A percentile compares a stretch with the other conserved stretches of the same genome.
Evolutionary conservation across 805 yeast species (phyloP).

Genomic region (Metschnikowia kofuensis): DNA sequence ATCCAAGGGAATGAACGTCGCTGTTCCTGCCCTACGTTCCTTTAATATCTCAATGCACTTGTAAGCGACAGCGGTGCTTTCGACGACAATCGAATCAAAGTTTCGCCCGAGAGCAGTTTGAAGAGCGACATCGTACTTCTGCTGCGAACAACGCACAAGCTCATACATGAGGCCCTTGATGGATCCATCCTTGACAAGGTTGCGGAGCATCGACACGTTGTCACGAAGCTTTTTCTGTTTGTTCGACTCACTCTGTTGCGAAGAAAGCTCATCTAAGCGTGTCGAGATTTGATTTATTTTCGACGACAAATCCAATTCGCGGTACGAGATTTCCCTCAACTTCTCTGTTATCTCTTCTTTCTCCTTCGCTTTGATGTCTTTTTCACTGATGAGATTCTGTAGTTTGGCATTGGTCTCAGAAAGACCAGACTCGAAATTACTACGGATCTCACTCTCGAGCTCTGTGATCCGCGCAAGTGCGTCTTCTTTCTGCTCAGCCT

Average conservation of each 20-base stretch:
- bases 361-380: slow-evolving; percentile 24
- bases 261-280: slow-evolving; percentile 67
- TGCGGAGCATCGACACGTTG: slow-evolving; percentile 63
- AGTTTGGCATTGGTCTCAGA: slow-evolving; percentile 29
- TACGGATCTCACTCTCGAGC: slow-evolving; percentile 33
- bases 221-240: slow-evolving; percentile 71
- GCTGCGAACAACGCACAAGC: slow-evolving; percentile 71
- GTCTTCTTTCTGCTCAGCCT: slow-evolving; percentile 30
- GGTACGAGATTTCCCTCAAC: slow-evolving; percentile 36
- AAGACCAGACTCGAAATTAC: slow-evolving; percentile 36
- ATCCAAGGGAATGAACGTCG: slow-evolving; percentile 86
- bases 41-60: slow-evolving; percentile 77
- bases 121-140: slow-evolving; percentile 69
- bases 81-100: slow-evolving; percentile 83
- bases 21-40: slow-evolving; percentile 80
- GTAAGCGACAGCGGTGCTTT: slow-evolving; percentile 61
- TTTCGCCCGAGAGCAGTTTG: slow-evolving; percentile 75
- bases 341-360: slow-evolving; percentile 29
- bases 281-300: slow-evolving; percentile 58
- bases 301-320: slow-evolving; percentile 61
- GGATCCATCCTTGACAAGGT: slow-evolving; percentile 69
- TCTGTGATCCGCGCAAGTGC: slow-evolving; percentile 39
- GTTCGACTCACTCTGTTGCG: slow-evolving; percentile 71
- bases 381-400: slow-evolving; percentile 28
- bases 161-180: slow-evolving; percentile 81